Evolutionary conservation across 2,329 filamentous ascomycete genomes (phyloP), one percentile per base, ranked within the genome.

Genomic region (Meredithiella fracta): DNA sequence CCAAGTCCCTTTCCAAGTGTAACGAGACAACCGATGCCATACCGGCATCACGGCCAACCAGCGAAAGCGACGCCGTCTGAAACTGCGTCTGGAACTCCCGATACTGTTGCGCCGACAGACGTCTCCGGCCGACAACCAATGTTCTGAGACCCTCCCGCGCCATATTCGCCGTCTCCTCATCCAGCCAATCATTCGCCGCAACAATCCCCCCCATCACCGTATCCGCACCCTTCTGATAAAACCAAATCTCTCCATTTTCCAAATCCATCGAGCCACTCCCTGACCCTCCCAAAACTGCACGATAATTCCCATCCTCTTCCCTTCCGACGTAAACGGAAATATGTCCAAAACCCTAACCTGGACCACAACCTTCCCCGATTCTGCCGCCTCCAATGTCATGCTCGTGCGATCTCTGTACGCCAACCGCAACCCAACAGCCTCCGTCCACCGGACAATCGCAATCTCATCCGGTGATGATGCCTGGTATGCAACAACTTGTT

Each of bases 91-190:
- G 77, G 65, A 98, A 98, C 42, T 90, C 83, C 42, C 80, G 74
- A 65, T 96, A 97, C 62, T 90, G 85, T 62, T 84, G 77, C 4
- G 73, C 63, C 0, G 88, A 91, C 4, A 98, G 74, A 62, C 81
- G 83, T 67, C 92, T 95, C 50, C 94, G 80, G n/a, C 92, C 94
- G 25, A 98, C 85, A 4, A 98, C 92, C 4, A 98, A 75, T 0
- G 92, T 98, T 58, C 92, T 83, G 52, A 98, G 73, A 40, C 92
- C 92, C 73, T 98, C 94, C 51, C 92, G 82, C 4, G 94, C 94
- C 94, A 98, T 98, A 67, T 98, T 98, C n/a, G 88, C 87, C 0
- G 92, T 97, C 68, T 98, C 92, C 67, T 98, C 92, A 62, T 98
- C 92, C 0, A 98, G 80, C 94, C 92, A 98, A 70, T 98, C 92